Conservation (phyloP, 108 stramenopile species). For the Fragilaria crotonensis region DNA sequence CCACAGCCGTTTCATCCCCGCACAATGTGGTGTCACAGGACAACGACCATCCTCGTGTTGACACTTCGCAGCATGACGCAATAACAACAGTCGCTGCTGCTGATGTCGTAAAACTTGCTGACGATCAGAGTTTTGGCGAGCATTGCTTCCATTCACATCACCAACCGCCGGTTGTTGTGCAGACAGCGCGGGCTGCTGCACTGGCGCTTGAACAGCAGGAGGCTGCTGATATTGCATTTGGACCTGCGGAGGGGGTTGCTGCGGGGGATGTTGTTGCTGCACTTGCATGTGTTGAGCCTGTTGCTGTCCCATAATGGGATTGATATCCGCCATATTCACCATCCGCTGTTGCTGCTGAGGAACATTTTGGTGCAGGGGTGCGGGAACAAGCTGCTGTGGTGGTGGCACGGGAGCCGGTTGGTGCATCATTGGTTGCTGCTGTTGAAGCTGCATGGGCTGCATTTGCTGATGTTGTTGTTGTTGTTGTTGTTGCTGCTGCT, state of each 20-base stretch:
- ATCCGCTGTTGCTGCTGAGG: slow-evolving; percentile 55
- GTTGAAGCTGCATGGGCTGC: neutral
- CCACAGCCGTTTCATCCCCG: slow-evolving; percentile 93
- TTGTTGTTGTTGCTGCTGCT: neutral
- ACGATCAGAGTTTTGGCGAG: slow-evolving; percentile 65
- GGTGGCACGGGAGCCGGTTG: slow-evolving; percentile 10
- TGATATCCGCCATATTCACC: slow-evolving; percentile 76
- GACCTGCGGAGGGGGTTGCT: neutral
- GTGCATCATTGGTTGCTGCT: slow-evolving; percentile 3
- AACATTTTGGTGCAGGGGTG: neutral
- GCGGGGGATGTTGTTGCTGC: slow-evolving; percentile 16
- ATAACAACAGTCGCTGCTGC: slow-evolving; percentile 94
- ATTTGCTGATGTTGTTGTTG: neutral
- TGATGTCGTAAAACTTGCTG: slow-evolving; percentile 97
- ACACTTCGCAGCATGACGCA: slow-evolving; percentile 98
- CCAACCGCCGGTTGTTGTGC: slow-evolving; percentile 13
- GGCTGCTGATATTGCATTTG: slow-evolving; percentile 32
- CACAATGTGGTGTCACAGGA: slow-evolving; percentile 94
- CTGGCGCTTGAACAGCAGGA: slow-evolving; percentile 13
- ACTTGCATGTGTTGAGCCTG: slow-evolving; percentile 11
- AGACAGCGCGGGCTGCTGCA: slow-evolving; percentile 12
- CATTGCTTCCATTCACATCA: slow-evolving; percentile 13
- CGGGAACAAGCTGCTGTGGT: slow-evolving; percentile 17
- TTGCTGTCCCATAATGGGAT: slow-evolving; percentile 57
- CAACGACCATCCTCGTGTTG: slow-evolving; percentile 90